Evolutionary conservation across 108 stramenopile species (phyloP), one percentile per base, ranked within the genome.

Genomic region (Nitzschia sp.): DNA sequence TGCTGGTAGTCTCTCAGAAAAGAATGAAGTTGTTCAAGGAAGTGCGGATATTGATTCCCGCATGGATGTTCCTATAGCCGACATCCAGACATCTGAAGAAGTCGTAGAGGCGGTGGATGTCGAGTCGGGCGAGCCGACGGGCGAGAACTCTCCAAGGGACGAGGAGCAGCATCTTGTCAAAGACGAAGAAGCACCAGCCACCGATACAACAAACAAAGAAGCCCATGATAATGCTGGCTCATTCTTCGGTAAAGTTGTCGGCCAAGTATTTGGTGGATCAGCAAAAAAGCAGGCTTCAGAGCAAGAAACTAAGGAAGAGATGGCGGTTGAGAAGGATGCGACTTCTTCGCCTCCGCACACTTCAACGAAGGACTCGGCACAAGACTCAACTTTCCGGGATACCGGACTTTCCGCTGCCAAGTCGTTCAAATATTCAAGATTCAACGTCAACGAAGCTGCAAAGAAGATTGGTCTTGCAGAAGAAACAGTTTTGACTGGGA

Each of bases 391-490:
- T n/a, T n/a, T n/a, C n/a, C n/a, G n/a, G n/a, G n/a, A n/a, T n/a
- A n/a, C n/a, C n/a, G n/a, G n/a, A n/a, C n/a, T n/a, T n/a, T n/a
- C n/a, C n/a, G 38, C 38, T 41, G 38, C 38, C 38, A 41, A 6
- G 38, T 4, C 30, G 26, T 70, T 72, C 28, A 50, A 54, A 13
- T 72, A 72, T 28, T 38, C 47, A 35, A 53, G 53, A 2, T 72
- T 72, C 54, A 62, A 63, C 22, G 33, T 52, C 6, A 44, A 46
- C 4, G 30, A 35, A 6, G 66, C 66, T 59, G 73, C 73, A 1
- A 58, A 29, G 27, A 29, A 55, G 45, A 35, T 73, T 45, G 73
- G 73, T 23, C 66, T 63, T 29, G 25, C 16, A 8, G 73, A 73
- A 45, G 73, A 73, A 36, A 66, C 65, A 2, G 33, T 47, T 50